These are phyloP conservation scores for Colletotrichum paranaense DNA, from an alignment of 2,329 filamentous ascomycete genomes.

Conservation along the genomic window DNA sequence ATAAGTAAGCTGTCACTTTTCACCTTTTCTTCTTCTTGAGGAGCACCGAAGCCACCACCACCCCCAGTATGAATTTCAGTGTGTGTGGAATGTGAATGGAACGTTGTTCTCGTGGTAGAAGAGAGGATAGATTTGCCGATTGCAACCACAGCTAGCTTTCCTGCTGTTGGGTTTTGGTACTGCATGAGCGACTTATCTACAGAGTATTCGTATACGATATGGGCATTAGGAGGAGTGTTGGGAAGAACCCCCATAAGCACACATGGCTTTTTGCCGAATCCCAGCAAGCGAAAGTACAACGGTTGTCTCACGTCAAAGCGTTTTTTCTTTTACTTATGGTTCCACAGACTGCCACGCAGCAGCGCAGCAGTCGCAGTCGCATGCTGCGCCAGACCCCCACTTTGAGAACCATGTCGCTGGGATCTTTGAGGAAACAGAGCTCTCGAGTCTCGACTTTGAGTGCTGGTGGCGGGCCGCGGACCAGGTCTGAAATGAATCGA, in stretches of 20 bases:
- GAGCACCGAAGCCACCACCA: not conserved
- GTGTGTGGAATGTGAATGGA: slow-evolving; percentile 8
- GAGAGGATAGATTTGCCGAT: slow-evolving; percentile 8
- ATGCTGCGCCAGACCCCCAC: not conserved
- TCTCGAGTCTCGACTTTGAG: not conserved
- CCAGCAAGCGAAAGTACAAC: not conserved
- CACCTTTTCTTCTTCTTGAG: slow-evolving; percentile 12
- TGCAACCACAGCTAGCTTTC: not conserved
- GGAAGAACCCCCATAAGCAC: not conserved
- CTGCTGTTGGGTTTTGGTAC: not conserved
- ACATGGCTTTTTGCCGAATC: not conserved
- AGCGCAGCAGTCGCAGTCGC: not conserved
- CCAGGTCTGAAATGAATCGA: not conserved
- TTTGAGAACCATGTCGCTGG: slow-evolving; percentile 1
- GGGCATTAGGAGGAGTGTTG: not conserved
- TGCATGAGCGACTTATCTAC: too few species aligned
- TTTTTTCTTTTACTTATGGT: not conserved
- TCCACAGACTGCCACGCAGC: not conserved
- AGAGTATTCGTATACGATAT: too few species aligned
- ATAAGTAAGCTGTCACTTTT: slow-evolving; percentile 26
- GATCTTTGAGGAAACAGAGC: not conserved
- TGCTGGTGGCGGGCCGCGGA: too few species aligned
- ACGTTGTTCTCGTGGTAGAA: slow-evolving; percentile 8
- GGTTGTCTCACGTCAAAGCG: not conserved
- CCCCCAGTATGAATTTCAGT: not conserved